Percentiles rank a stretch among this genome's conserved stretches.
Conservation (phyloP, 139 green algal genomes). For the Dunaliella primolecta region DNA sequence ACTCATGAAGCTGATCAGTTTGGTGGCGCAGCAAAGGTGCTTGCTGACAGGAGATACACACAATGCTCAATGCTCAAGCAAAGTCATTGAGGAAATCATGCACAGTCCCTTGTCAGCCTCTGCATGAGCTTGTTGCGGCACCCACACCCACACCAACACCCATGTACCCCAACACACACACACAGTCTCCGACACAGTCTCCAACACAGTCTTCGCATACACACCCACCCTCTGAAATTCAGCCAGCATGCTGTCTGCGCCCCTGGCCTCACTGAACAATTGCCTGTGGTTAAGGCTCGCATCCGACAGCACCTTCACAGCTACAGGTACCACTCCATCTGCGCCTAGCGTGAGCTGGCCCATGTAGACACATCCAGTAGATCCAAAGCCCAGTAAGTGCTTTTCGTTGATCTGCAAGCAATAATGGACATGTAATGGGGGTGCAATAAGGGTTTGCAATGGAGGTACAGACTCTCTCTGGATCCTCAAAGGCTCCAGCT, state of each 20-base stretch:
- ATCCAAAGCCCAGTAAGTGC: background rate
- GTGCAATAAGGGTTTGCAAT: no score
- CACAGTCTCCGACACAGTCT: no score
- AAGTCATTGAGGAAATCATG: no score
- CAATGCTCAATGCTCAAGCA: no score
- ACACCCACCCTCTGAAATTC: background rate
- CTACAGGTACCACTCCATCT: background rate
- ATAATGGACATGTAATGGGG: no score
- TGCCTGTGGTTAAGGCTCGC: background rate
- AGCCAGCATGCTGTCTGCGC: background rate
- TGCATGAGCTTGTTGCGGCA: no score
- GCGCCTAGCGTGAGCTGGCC: background rate
- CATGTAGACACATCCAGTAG: background rate
- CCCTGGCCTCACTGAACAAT: background rate
- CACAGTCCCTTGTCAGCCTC: no score
- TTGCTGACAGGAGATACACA: background rate
- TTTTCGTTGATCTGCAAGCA: background rate
- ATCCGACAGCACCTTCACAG: background rate
- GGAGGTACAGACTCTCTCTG: no score
- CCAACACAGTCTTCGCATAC: no score
- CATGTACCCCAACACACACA: background rate
- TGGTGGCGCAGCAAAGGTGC: background rate
- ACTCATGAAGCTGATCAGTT: background rate
- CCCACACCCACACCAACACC: background rate
- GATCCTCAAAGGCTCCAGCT: no score